Conservation (phyloP, 2,329 filamentous ascomycete genomes). For the Didymella pomorum region DNA sequence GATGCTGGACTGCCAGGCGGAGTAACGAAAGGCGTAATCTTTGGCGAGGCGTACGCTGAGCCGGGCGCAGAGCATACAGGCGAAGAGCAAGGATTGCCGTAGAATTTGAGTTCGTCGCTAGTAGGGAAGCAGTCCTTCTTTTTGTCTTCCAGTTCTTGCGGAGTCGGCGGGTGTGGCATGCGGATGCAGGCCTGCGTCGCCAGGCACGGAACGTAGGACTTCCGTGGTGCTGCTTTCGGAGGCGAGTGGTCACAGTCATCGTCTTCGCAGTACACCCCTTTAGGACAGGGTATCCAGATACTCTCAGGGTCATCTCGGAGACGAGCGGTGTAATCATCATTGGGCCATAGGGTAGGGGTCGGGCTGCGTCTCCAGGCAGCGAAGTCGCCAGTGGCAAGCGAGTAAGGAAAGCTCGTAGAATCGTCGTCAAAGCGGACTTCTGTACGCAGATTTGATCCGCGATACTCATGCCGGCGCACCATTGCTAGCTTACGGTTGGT, state of each 20-base stretch:
- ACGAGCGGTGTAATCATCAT: background rate
- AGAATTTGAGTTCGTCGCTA: background rate
- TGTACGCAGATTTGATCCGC: background rate
- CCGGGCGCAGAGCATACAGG: background rate
- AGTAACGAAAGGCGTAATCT: background rate
- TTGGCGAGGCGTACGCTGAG: background rate
- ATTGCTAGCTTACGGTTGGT: slow-evolving; percentile 5
- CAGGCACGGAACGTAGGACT: background rate
- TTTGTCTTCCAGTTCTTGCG: background rate
- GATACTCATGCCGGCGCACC: slow-evolving; percentile 2
- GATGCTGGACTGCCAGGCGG: background rate
- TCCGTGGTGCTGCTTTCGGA: background rate
- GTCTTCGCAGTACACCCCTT: background rate
- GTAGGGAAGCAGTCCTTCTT: background rate
- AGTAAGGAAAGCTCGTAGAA: background rate
- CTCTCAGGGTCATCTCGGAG: background rate
- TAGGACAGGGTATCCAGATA: background rate
- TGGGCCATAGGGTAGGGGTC: background rate
- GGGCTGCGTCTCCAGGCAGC: background rate
- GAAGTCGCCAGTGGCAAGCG: background rate
- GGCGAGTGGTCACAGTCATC: background rate
- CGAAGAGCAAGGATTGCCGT: background rate
- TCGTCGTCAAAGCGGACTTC: background rate
- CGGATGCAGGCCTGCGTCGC: background rate
- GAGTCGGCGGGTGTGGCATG: background rate